phyloP scores from a whole-genome alignment of 495 filamentous ascomycete species.

The Xylaria grammica region DNA sequence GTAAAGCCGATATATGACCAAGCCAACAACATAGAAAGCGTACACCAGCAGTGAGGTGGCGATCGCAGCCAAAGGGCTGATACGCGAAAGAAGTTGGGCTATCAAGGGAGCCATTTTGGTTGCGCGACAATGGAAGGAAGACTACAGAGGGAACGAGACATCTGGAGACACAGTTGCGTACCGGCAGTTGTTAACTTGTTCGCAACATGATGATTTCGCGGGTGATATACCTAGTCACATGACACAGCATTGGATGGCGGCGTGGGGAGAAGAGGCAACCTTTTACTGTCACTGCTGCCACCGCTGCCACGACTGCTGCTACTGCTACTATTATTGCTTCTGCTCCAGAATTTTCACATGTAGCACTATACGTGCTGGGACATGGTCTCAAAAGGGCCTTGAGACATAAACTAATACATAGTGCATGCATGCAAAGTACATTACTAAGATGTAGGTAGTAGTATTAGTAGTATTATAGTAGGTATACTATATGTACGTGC shows the following conservation, averaged over 20 bases:
- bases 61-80: background rate
- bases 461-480: no score
- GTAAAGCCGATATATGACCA: conserved; percentile 51
- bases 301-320: background rate
- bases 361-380: conserved; percentile 11
- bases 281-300: no score
- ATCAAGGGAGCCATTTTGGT: background rate
- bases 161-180: background rate
- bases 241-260: background rate
- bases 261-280: background rate
- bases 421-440: background rate
- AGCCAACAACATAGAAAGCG: conserved; percentile 8
- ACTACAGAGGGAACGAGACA: background rate
- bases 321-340: background rate
- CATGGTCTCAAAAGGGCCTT: background rate
- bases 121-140: background rate
- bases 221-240: conserved; percentile 9
- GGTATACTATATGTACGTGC: background rate
- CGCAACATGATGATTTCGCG: background rate
- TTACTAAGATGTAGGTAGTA: no score
- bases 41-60: background rate
- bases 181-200: background rate
- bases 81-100: background rate
- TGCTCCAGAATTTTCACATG: background rate
- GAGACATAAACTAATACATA: background rate